Evolutionary conservation across 306 rosid genomes (phyloP).

Genomic region (Acacia acuminata): DNA sequence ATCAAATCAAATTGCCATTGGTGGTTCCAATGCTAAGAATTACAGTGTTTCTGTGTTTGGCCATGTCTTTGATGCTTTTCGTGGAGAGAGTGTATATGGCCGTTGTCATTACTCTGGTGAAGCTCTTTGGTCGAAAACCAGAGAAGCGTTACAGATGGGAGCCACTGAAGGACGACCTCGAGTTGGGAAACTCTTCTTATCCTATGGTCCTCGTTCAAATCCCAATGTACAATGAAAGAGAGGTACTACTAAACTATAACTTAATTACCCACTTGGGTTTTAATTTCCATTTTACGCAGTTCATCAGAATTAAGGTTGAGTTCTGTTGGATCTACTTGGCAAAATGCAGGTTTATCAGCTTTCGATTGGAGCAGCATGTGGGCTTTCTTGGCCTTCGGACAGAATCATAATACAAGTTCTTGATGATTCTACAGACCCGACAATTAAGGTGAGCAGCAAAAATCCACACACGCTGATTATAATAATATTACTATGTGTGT

Average conservation of each 20-base stretch:
- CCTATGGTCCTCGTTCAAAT: conserved; percentile 92
- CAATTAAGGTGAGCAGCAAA: conserved; percentile 60
- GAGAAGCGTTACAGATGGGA: conserved; percentile 90
- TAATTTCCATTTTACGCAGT: not conserved
- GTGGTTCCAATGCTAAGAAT: conserved; percentile 71
- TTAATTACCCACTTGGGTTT: not conserved
- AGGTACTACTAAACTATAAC: conserved; percentile 44
- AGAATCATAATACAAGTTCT: conserved; percentile 86
- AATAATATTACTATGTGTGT: not conserved
- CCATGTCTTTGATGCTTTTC: conserved; percentile 83
- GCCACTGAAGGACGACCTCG: conserved; percentile 76
- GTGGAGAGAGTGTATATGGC: conserved; percentile 88
- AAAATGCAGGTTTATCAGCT: conserved; percentile 80
- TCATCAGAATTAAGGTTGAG: not conserved
- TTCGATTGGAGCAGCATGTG: conserved; percentile 89
- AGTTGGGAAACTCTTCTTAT: conserved; percentile 77
- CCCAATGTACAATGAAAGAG: conserved; percentile 97
- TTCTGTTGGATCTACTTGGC: not conserved
- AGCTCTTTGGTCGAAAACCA: conserved; percentile 69
- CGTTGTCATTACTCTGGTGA: conserved; percentile 67
- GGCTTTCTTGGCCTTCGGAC: conserved; percentile 97
- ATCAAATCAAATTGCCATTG: conserved; percentile 74
- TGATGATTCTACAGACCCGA: conserved; percentile 87
- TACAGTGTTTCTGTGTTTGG: conserved; percentile 56
- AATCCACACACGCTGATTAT: not conserved